Percentiles rank a stretch among this genome's conserved stretches.
Evolutionary conservation across 1,139 yeast species (phyloP).

Genomic region (Magnusiomyces paraingens): DNA sequence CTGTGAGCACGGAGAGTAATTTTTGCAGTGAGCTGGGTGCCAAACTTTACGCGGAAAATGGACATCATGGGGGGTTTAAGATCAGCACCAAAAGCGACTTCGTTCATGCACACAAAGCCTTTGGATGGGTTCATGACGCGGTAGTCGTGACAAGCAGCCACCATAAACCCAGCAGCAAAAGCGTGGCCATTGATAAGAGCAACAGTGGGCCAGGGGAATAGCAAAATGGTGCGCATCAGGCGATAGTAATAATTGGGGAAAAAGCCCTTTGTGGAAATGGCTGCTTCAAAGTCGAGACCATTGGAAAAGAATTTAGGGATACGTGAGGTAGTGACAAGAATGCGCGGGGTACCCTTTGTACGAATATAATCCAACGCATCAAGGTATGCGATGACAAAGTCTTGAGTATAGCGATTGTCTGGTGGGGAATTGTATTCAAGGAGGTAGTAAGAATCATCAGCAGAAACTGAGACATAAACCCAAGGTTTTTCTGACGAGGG

Average conservation of each 20-base stretch:
- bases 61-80: constrained; percentile 33
- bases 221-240: constrained; percentile 30
- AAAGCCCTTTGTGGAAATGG: constrained; percentile 30
- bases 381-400: constrained; percentile 29
- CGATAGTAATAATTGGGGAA: constrained; percentile 31
- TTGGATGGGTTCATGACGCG: constrained; percentile 35
- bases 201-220: constrained; percentile 37
- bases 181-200: constrained; percentile 38
- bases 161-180: constrained; percentile 38
- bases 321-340: constrained; percentile 34
- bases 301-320: constrained; percentile 35
- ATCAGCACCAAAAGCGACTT: constrained; percentile 36
- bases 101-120: constrained; percentile 38
- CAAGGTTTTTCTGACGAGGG: constrained; percentile 19
- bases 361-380: constrained; percentile 31
- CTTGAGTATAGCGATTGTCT: constrained; percentile 33
- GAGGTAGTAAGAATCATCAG: constrained; percentile 26
- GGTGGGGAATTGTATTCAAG: constrained; percentile 31
- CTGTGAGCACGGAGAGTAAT: constrained; percentile 32
- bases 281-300: constrained; percentile 36
- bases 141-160: constrained; percentile 36
- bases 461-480: constrained; percentile 20
- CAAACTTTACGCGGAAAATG: constrained; percentile 30
- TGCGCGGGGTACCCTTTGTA: constrained; percentile 25
- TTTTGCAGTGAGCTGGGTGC: constrained; percentile 27